These are phyloP conservation scores for Cryphonectria carpinicola DNA, from an alignment of 2,329 filamentous ascomycete species.

Conservation along the genomic window DNA sequence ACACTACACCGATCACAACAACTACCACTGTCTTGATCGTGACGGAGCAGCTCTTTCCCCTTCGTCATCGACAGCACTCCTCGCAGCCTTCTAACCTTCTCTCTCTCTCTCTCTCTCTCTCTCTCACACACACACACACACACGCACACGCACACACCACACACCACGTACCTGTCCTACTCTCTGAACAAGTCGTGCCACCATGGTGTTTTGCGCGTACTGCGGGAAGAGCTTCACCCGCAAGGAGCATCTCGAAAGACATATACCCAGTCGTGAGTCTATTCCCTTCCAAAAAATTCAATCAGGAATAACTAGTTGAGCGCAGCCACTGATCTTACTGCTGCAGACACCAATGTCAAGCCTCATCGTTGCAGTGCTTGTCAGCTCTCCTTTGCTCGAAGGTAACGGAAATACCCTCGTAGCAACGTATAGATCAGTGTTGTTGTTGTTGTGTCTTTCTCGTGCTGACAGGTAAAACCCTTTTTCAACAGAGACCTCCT, in stretches of 20 bases:
- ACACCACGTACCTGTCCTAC: constrained; percentile 24
- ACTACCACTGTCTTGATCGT: constrained; percentile 24
- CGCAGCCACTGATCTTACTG: constrained; percentile 26
- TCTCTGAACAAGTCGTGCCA: constrained; percentile 27
- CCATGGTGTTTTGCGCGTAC: constrained; percentile 55
- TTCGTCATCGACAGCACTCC: constrained; percentile 11
- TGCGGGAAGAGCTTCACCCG: constrained; percentile 59
- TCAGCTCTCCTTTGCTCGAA: constrained; percentile 54
- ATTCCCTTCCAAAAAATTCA: background rate
- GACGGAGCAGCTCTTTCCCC: background rate
- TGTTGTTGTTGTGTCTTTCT: background rate
- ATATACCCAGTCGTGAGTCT: constrained; percentile 55
- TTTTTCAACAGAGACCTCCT: constrained; percentile 49
- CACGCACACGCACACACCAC: too few relatives aligned
- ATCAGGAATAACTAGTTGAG: background rate
- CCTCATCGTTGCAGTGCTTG: constrained; percentile 55
- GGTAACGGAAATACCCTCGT: constrained; percentile 39
- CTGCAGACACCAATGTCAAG: constrained; percentile 58
- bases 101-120: too few relatives aligned
- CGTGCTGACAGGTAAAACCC: background rate
- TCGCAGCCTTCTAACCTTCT: constrained; percentile 6
- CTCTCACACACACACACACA: too few relatives aligned
- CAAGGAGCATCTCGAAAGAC: constrained; percentile 61
- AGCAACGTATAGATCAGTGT: background rate
- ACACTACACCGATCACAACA: constrained; percentile 28